Evolutionary conservation across 768 basidiomycete genomes (phyloP), one percentile per base, ranked within the genome.

Genomic region (Tephrocybe rancida): DNA sequence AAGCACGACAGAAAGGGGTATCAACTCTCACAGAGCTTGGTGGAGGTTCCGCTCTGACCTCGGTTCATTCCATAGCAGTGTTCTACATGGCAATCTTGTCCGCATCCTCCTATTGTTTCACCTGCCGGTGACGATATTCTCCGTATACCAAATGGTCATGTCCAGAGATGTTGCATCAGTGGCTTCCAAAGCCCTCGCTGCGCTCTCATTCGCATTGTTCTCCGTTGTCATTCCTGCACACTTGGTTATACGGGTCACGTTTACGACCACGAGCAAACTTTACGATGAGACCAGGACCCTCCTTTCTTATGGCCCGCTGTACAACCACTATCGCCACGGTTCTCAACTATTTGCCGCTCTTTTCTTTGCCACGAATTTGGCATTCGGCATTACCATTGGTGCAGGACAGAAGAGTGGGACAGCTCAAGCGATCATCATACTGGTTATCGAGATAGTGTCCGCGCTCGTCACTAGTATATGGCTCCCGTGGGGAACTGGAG

Each of bases 401-500:
- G 94, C 85, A 32, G 94, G 90, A 10, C 96, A 98, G 73, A 77
- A 79, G 55, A 91, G 89, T 56, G 96, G 95, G 3, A 95, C 93
- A 0, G 86, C 91, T 3, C 97, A 98, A 66, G 89, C 94, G 3
- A 86, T 96, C 59, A 79, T 98, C 49, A 86, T 99, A 58, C 78
- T 98, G 24, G 80, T 97, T 26, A 82, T 93, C 18, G 97, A 99
- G 68, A 88, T 99, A 14, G 78, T 79, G 19, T 86, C 90, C 39
- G 92, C 95, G 5, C 74, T 98, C 53, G 84, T 91, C 24, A 97
- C 95, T 27, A 95, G 91, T 56, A 77, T 96, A 27, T 97, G 93
- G 93, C 80, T 97, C 54, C 95, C 95, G 16, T 99, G 96, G 96
- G 93, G 92, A 26, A 89, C 89, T 48, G 94, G 96, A 1, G 94